A percentile compares a stretch with the other conserved stretches of the same genome.
These are phyloP conservation scores for Gossypium davidsonii DNA, from an alignment of 441 rosid genomes.

Conservation along the genomic window DNA sequence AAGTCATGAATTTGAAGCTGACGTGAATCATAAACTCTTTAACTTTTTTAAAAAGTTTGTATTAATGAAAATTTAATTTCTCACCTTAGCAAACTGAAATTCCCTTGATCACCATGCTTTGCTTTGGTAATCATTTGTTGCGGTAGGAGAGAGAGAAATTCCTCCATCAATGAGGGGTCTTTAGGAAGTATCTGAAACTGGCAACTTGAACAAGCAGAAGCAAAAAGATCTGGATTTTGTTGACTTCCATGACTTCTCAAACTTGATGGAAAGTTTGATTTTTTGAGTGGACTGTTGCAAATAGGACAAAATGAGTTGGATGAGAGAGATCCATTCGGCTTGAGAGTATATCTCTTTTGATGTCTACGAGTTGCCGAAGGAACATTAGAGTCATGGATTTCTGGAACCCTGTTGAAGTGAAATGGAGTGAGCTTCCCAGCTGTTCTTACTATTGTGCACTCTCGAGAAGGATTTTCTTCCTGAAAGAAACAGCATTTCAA, in stretches of 20 bases:
- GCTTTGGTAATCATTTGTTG: slow-evolving; percentile 44
- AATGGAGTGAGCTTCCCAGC: slow-evolving; percentile 93
- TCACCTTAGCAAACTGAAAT: slow-evolving; percentile 54
- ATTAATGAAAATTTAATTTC: slow-evolving; percentile 9
- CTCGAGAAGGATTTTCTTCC: slow-evolving; percentile 92
- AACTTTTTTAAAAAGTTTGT: neutral
- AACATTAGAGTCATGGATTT: slow-evolving; percentile 52
- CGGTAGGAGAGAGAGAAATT: slow-evolving; percentile 52
- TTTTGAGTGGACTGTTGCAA: slow-evolving; percentile 60
- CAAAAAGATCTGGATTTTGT: slow-evolving; percentile 30
- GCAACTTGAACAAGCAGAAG: slow-evolving; percentile 70
- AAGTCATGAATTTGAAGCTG: neutral
- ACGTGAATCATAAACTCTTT: neutral
- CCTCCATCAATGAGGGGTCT: slow-evolving; percentile 46
- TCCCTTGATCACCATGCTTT: slow-evolving; percentile 18
- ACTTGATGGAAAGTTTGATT: slow-evolving; percentile 31
- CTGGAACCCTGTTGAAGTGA: slow-evolving; percentile 77
- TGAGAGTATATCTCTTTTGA: slow-evolving; percentile 62
- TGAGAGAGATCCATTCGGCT: slow-evolving; percentile 54
- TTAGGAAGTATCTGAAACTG: slow-evolving; percentile 80
- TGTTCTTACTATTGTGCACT: slow-evolving; percentile 78
- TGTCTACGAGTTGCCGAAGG: slow-evolving; percentile 78
- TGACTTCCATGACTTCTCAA: slow-evolving; percentile 16
- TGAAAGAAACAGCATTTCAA: slow-evolving; percentile 26
- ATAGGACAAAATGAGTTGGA: slow-evolving; percentile 74